These are phyloP conservation scores for Chrysophaeum taylorii DNA, from an alignment of 352 stramenopile species.

Conservation along the genomic window DNA sequence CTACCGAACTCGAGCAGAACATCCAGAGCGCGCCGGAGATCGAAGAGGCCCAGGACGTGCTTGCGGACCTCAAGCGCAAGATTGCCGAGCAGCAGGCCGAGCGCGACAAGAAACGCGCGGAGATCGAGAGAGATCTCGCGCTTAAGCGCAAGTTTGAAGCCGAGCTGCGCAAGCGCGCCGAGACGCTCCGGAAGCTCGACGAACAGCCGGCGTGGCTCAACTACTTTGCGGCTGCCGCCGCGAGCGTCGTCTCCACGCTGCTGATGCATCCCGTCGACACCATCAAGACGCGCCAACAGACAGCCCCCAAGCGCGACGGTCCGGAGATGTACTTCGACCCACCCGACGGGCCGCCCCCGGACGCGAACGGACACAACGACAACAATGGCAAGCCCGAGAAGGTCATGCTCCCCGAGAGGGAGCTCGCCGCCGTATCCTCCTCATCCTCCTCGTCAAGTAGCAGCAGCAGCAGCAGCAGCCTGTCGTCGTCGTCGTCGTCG, in stretches of 20 bases:
- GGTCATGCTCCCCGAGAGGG: not conserved
- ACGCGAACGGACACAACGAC: slow-evolving; percentile 18
- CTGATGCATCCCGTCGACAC: slow-evolving; percentile 40
- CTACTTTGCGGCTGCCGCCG: slow-evolving; percentile 32
- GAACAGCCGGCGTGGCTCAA: slow-evolving; percentile 34
- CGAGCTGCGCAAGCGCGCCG: slow-evolving; percentile 18
- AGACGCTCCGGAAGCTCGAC: slow-evolving; percentile 21
- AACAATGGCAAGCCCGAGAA: not conserved
- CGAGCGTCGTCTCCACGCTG: slow-evolving; percentile 24
- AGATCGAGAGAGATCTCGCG: slow-evolving; percentile 11
- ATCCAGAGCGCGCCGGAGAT: not conserved
- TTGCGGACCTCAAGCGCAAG: slow-evolving; percentile 19
- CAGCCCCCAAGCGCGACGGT: not conserved
- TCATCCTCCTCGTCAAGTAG: slow-evolving; percentile 2
- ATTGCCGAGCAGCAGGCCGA: slow-evolving; percentile 22
- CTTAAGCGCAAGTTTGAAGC: slow-evolving; percentile 19
- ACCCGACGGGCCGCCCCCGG: no score
- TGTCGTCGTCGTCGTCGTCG: no score
- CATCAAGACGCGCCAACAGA: slow-evolving; percentile 31
- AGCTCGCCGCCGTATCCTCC: not conserved
- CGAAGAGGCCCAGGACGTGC: slow-evolving; percentile 4
- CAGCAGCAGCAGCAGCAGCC: no score
- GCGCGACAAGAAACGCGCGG: slow-evolving; percentile 12
- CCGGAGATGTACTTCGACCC: not conserved
- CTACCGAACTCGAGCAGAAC: not conserved